These are phyloP conservation scores for Ramicandelaber brevisporus DNA, from an alignment of 192 early-diverging fungal species.

Conservation along the genomic window DNA sequence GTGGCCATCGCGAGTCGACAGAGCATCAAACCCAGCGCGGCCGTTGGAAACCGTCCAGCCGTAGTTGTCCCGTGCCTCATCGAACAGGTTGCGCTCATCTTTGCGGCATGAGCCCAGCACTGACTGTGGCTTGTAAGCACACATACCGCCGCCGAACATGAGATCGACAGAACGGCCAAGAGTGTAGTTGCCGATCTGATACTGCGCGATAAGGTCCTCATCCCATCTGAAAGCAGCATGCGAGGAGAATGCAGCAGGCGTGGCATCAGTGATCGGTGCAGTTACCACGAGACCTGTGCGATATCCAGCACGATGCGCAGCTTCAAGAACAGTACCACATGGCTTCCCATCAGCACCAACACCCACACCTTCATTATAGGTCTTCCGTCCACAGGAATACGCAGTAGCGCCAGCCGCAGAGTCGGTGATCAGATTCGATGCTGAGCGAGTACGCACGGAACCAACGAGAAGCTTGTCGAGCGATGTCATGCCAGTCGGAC, in stretches of 20 bases:
- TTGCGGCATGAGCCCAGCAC: slow-evolving; percentile 10
- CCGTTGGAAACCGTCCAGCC: slow-evolving; percentile 3
- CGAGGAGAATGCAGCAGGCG: slow-evolving; percentile 25
- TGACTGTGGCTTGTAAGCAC: slow-evolving; percentile 16
- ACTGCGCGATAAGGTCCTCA: slow-evolving; percentile 24
- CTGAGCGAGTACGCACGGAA: slow-evolving; percentile 18
- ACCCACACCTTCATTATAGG: slow-evolving; percentile 24
- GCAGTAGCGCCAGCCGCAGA: slow-evolving; percentile 35
- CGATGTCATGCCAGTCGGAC: slow-evolving; percentile 6
- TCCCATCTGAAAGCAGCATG: slow-evolving; percentile 20
- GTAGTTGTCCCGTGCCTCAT: slow-evolving; percentile 2
- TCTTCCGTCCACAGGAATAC: slow-evolving; percentile 21
- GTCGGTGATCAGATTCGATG: slow-evolving; percentile 22
- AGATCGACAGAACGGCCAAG: slow-evolving; percentile 14
- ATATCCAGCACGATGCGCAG: slow-evolving; percentile 18
- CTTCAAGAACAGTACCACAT: slow-evolving; percentile 30
- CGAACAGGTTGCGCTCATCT: slow-evolving; percentile 9
- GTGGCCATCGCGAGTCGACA: slow-evolving; percentile 6
- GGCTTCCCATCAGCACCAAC: slow-evolving; percentile 12
- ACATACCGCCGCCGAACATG: slow-evolving; percentile 24
- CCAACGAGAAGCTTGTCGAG: slow-evolving; percentile 23
- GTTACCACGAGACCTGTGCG: slow-evolving; percentile 26
- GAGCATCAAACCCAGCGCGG: slow-evolving; percentile 1
- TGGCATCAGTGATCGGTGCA: slow-evolving; percentile 30
- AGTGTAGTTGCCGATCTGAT: slow-evolving; percentile 16